Conservation (phyloP, 139 green algal genomes). For the Chlamydomonas applanata region DNA sequence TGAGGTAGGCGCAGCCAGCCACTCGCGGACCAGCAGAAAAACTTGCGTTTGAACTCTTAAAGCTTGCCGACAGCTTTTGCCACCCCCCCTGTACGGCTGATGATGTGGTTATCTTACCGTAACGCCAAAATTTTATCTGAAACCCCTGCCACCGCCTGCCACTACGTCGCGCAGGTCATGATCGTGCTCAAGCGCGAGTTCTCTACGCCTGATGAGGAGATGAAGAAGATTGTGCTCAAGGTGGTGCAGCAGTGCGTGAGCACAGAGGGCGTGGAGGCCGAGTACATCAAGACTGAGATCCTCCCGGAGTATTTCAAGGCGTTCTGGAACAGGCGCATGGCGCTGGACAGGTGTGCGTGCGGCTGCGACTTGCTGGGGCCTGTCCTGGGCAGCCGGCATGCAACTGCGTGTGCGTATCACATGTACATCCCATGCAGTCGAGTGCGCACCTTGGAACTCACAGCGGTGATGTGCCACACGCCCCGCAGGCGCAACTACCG, state of each 20-base stretch:
- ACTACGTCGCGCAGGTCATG: constrained; percentile 71
- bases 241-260: constrained; percentile 97
- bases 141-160: background rate
- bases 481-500: constrained; percentile 75
- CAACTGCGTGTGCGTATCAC: too few species aligned
- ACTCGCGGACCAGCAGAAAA: too few species aligned
- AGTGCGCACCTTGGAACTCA: too few species aligned
- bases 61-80: too few species aligned
- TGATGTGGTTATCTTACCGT: too few species aligned
- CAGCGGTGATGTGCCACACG: background rate
- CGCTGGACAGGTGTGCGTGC: constrained; percentile 76
- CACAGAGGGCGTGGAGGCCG: constrained; percentile 93
- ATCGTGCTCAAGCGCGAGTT: constrained; percentile 97
- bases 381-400: too few species aligned
- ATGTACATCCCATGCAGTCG: too few species aligned
- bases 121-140: too few species aligned
- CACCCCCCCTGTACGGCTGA: too few species aligned
- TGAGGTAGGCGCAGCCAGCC: too few species aligned
- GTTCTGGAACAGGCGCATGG: constrained; percentile 98
- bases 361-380: too few species aligned
- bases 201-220: constrained; percentile 96
- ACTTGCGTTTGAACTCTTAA: too few species aligned
- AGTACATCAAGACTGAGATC: constrained; percentile 91
- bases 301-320: constrained; percentile 95
- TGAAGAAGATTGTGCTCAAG: constrained; percentile 99